These are phyloP conservation scores for Moesziomyces sp. DNA, from an alignment of 1,284 basidiomycete genomes.

Conservation along the genomic window DNA sequence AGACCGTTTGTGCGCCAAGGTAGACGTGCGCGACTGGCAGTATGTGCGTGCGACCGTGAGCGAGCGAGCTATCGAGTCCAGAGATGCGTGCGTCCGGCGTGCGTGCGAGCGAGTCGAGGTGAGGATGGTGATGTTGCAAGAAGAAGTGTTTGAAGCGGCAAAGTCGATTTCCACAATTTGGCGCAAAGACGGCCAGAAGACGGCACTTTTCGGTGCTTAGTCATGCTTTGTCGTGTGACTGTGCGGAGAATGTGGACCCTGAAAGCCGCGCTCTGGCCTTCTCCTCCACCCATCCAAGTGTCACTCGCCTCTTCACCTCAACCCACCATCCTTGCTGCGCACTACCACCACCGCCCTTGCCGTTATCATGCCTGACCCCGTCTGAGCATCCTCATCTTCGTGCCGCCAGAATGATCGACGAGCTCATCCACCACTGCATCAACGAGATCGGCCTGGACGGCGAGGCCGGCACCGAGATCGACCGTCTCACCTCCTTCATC, in stretches of 20 bases:
- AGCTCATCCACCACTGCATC: slow-evolving; percentile 78
- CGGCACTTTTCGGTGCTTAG: no score
- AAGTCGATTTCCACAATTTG: background rate
- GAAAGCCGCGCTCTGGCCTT: no score
- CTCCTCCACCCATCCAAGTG: no score
- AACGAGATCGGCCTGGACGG: slow-evolving; percentile 83
- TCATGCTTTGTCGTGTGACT: no score
- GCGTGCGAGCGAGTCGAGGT: background rate
- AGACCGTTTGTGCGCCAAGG: no score
- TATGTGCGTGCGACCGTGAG: background rate
- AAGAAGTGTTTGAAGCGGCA: background rate
- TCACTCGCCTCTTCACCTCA: no score
- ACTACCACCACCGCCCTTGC: no score
- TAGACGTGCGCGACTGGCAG: no score
- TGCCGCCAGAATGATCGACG: slow-evolving; percentile 73
- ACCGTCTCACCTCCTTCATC: slow-evolving; percentile 77
- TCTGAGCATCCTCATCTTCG: background rate
- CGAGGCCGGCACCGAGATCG: slow-evolving; percentile 80
- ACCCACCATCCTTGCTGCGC: no score
- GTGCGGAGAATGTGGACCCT: no score
- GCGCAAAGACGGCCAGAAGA: background rate
- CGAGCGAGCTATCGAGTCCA: background rate
- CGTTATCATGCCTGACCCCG: no score
- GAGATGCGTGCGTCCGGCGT: background rate
- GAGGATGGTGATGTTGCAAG: background rate